Evolutionary conservation across 108 stramenopile species (phyloP), one percentile per base, ranked within the genome.

Genomic region (Aureococcus anophagefferens): DNA sequence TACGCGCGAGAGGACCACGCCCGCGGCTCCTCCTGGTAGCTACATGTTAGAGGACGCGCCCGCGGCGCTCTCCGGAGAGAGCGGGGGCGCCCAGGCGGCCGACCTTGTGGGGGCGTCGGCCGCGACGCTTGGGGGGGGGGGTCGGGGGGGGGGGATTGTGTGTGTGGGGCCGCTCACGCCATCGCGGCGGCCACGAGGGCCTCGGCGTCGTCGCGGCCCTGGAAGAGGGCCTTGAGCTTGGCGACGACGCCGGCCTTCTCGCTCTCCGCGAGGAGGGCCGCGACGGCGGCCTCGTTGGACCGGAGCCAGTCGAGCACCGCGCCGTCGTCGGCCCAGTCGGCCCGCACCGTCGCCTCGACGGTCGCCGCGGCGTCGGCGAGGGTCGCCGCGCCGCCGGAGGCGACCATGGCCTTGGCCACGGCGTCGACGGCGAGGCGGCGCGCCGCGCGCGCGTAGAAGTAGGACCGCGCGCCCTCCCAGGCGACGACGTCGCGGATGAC

Each of bases 361-460:
- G 80, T 66, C 0, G 82, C 84, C 37, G 86, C 65, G n/a, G 89
- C 89, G 18, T 70, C 79, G 40, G 65, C 76, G 70, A 72, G 75
- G n/a, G n/a, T n/a, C n/a, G n/a, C n/a, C 73, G 89, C 46, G 21
- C 80, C 77, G 21, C 76, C 87, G 34, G 80, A 83, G 25, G 31
- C 77, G 68, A 73, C 71, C 68, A 94, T 63, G 64, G 84, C 81
- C 32, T 76, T 73, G 25, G 91, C 83, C 73, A 87, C 81, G 80
- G 86, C 87, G 74, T 94, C 93, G 78, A 94, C 93, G 13, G 81
- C 83, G 70, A 97, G 91, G 75, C 96, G 90, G 32, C 96, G 89
- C 84, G 90, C 89, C 40, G 89, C 88, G 66, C 92, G 86, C 84
- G 89, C 92, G 91, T 88, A 95, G 88, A 97, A 97, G 88, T 89